These are phyloP conservation scores for Backusella westeae DNA, from an alignment of 192 early-diverging fungal species.

Conservation along the genomic window DNA sequence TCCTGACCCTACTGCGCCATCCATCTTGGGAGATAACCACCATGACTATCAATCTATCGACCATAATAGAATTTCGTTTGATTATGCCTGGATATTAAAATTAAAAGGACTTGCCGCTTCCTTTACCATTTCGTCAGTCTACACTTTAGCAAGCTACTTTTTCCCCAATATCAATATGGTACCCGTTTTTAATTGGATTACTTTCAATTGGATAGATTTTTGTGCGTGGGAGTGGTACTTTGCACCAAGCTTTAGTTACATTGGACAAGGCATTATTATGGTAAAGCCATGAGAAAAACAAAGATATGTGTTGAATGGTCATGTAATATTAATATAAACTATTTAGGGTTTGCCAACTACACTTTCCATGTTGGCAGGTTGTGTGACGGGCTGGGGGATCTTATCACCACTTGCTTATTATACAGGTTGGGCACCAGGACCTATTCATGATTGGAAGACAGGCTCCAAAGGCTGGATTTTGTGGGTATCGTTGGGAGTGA, in stretches of 20 bases:
- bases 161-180: slow-evolving; percentile 53
- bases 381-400: slow-evolving; percentile 73
- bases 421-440: slow-evolving; percentile 71
- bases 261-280: slow-evolving; percentile 83
- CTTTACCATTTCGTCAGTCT: slow-evolving; percentile 60
- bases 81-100: slow-evolving; percentile 63
- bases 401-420: slow-evolving; percentile 66
- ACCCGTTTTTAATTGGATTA: slow-evolving; percentile 56
- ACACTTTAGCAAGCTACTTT: slow-evolving; percentile 65
- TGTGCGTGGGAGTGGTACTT: slow-evolving; percentile 68
- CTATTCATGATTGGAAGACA: slow-evolving; percentile 63
- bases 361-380: slow-evolving; percentile 67
- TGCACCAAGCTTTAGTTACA: slow-evolving; percentile 70
- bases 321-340: background rate
- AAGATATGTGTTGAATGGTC: background rate
- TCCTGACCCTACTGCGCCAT: slow-evolving; percentile 39
- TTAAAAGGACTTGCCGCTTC: slow-evolving; percentile 50
- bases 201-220: slow-evolving; percentile 48
- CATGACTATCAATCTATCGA: background rate
- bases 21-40: background rate
- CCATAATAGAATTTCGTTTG: slow-evolving; percentile 14
- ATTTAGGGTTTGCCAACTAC: slow-evolving; percentile 67
- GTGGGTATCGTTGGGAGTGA: slow-evolving; percentile 77
- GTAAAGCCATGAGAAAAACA: slow-evolving; percentile 19
- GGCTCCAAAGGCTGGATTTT: slow-evolving; percentile 78